Percentiles rank a stretch among this genome's conserved stretches.
phyloP scores from a whole-genome alignment of 1,284 basidiomycete species.

The Ustanciosporium gigantosporum region DNA sequence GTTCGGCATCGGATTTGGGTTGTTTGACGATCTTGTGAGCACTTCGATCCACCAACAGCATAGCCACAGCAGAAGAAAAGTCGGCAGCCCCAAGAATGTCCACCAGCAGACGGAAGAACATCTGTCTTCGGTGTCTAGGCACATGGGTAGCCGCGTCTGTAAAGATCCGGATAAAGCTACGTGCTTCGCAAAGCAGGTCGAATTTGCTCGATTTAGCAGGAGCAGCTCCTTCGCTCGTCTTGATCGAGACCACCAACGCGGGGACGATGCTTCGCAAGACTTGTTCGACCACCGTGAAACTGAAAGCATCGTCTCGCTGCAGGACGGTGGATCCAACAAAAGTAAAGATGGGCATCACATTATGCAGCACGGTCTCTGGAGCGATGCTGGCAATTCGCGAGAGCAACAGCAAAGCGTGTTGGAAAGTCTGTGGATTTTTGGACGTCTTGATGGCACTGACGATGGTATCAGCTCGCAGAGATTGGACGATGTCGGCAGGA shows the following conservation, averaged over 20 bases:
- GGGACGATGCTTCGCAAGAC: constrained; percentile 92
- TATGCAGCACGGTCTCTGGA: constrained; percentile 87
- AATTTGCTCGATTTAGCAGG: constrained; percentile 24
- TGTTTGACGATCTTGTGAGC: constrained; percentile 75
- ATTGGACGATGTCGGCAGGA: constrained; percentile 41
- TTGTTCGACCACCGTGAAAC: constrained; percentile 92
- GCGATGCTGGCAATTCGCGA: constrained; percentile 80
- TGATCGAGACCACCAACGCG: constrained; percentile 70
- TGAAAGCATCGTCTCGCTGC: constrained; percentile 93
- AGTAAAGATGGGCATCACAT: constrained; percentile 98
- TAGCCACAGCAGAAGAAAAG: constrained; percentile 80
- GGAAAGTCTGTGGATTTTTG: constrained; percentile 89
- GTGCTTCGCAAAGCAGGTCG: constrained; percentile 51
- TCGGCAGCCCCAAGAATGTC: constrained; percentile 79
- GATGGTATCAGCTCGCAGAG: constrained; percentile 50
- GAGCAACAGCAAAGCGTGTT: constrained; percentile 88
- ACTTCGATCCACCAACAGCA: constrained; percentile 82
- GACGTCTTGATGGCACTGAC: constrained; percentile 64
- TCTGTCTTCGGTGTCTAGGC: constrained; percentile 80
- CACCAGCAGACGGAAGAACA: constrained; percentile 90
- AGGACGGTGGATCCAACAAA: constrained; percentile 97
- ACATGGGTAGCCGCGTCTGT: constrained; percentile 84
- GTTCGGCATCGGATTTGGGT: constrained; percentile 58
- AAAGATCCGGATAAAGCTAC: constrained; percentile 78
- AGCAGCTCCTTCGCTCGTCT: constrained; percentile 39